These are phyloP conservation scores for Santalum album DNA, from an alignment of 164 flowering plant genomes.

Conservation along the genomic window DNA sequence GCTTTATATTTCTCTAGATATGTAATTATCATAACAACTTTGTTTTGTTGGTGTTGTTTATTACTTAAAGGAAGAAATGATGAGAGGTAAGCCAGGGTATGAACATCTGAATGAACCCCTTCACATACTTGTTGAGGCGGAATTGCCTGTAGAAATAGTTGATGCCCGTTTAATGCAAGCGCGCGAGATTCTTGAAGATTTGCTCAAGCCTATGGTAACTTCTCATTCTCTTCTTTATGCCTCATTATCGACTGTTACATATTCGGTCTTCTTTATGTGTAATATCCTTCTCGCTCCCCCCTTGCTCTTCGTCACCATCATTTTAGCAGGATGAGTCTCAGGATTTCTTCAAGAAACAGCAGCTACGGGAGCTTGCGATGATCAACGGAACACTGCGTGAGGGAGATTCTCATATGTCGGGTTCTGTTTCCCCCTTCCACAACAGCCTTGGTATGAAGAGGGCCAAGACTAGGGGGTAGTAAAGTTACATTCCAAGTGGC, in stretches of 20 bases:
- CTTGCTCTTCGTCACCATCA: background rate
- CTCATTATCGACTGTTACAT: no score
- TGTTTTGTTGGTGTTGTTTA: background rate
- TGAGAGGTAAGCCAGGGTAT: slow-evolving; percentile 94
- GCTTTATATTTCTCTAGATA: no score
- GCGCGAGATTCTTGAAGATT: slow-evolving; percentile 76
- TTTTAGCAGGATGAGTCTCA: slow-evolving; percentile 71
- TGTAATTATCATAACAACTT: background rate
- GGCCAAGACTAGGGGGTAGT: slow-evolving; percentile 86
- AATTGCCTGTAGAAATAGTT: slow-evolving; percentile 74
- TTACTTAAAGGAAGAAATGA: slow-evolving; percentile 68
- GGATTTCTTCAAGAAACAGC: slow-evolving; percentile 88
- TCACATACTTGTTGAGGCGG: slow-evolving; percentile 86
- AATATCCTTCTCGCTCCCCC: background rate
- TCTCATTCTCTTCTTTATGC: background rate
- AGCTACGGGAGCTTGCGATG: slow-evolving; percentile 92
- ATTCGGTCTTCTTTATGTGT: background rate
- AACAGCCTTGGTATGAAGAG: slow-evolving; percentile 97
- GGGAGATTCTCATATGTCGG: slow-evolving; percentile 86
- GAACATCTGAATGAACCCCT: slow-evolving; percentile 96
- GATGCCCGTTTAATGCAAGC: slow-evolving; percentile 90
- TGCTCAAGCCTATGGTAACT: slow-evolving; percentile 76
- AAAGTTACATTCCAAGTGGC: slow-evolving; percentile 5
- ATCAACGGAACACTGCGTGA: slow-evolving; percentile 92
- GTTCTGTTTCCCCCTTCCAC: slow-evolving; percentile 90